A percentile compares a stretch with the other conserved stretches of the same genome.
These are phyloP conservation scores for Triangularia setosa DNA, from an alignment of 2,329 filamentous ascomycete species.

Conservation along the genomic window DNA sequence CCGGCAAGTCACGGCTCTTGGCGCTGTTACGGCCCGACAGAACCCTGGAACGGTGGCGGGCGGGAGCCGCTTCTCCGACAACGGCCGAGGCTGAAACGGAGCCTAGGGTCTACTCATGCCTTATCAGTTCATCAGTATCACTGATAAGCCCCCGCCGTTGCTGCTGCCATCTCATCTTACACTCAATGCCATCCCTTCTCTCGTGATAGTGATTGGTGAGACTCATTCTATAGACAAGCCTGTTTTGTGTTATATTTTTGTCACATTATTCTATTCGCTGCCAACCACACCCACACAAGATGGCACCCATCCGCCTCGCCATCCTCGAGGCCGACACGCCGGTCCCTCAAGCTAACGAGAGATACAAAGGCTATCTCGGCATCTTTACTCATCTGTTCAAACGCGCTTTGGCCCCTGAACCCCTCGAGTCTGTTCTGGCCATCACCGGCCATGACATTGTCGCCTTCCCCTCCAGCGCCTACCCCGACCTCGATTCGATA, in stretches of 20 bases:
- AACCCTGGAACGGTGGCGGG: background rate
- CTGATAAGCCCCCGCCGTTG: conserved; percentile 12
- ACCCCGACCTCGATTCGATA: conserved; percentile 68
- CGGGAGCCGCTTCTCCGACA: conserved; percentile 7
- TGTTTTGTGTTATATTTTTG: background rate
- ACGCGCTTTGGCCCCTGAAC: conserved; percentile 45
- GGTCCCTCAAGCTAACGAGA: conserved; percentile 56
- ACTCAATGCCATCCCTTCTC: background rate
- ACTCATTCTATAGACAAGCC: background rate
- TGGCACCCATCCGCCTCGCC: conserved; percentile 67
- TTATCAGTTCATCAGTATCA: background rate
- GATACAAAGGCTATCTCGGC: conserved; percentile 68
- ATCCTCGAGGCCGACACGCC: conserved; percentile 86
- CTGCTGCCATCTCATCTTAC: background rate
- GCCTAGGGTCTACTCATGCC: background rate
- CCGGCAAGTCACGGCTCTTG: background rate
- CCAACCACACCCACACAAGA: conserved; percentile 13
- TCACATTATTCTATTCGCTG: background rate
- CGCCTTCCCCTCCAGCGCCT: conserved; percentile 49
- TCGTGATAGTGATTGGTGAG: background rate
- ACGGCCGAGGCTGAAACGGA: background rate
- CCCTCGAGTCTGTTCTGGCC: conserved; percentile 46
- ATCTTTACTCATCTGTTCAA: conserved; percentile 62
- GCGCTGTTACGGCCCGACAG: background rate
- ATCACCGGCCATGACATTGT: conserved; percentile 71